phyloP scores from a whole-genome alignment of 257 asterid genomes.

The Ophiorrhiza pumila region DNA sequence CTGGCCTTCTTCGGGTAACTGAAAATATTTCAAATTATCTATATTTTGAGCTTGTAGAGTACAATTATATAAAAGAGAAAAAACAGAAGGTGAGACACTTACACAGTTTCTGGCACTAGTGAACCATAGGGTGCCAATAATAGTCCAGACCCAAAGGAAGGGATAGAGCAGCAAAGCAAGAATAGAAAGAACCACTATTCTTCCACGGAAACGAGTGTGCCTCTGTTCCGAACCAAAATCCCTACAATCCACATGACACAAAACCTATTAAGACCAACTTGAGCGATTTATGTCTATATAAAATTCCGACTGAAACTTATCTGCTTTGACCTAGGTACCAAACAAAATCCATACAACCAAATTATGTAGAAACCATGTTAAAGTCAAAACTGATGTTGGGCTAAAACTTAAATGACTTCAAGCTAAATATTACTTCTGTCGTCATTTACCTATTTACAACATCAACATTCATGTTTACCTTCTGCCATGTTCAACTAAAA shows the following conservation, averaged over 20 bases:
- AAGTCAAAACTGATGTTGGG: background rate
- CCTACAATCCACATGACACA: constrained; percentile 34
- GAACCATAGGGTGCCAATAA: constrained; percentile 88
- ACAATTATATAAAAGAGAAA: background rate
- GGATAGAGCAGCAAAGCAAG: constrained; percentile 78
- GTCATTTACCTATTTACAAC: background rate
- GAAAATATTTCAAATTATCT: constrained; percentile 23
- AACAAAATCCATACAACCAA: background rate
- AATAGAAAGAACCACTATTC: constrained; percentile 73
- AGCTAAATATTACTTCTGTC: background rate
- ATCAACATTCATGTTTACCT: background rate
- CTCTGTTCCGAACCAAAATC: constrained; percentile 97
- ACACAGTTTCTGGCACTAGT: constrained; percentile 71
- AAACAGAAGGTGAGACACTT: constrained; percentile 30
- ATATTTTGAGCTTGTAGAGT: constrained; percentile 15
- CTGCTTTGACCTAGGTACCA: no score
- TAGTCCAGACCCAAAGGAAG: constrained; percentile 82
- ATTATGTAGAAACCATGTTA: background rate
- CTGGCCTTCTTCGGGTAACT: constrained; percentile 96
- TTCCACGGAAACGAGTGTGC: constrained; percentile 78
- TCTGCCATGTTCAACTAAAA: background rate
- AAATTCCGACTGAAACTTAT: background rate
- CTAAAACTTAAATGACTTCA: background rate
- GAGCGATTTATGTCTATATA: background rate
- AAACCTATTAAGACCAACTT: background rate